Conservation (phyloP, 768 basidiomycete species). For the Plicaturopsis crispa region DNA sequence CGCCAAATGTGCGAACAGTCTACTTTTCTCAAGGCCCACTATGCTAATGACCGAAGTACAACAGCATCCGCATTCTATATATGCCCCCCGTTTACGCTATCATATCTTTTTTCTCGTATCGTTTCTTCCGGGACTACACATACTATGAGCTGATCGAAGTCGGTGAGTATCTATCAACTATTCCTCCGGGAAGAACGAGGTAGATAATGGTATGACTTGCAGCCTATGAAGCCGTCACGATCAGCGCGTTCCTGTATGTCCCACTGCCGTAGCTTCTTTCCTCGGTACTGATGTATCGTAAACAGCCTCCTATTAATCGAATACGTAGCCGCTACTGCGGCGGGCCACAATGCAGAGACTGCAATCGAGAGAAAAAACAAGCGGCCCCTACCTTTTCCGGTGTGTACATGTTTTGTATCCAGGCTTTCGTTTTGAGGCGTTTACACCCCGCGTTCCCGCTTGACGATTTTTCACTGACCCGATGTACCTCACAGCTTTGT, state of each 20-base stretch:
- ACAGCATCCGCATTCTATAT: slow-evolving; percentile 70
- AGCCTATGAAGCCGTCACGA: slow-evolving; percentile 74
- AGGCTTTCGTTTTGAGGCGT: too few relatives aligned
- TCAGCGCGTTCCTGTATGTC: slow-evolving; percentile 81
- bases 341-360: slow-evolving; percentile 51
- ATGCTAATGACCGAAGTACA: not conserved
- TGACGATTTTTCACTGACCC: not conserved
- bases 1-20: slow-evolving; percentile 61
- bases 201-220: too few relatives aligned
- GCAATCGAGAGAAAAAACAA: slow-evolving; percentile 81
- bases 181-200: slow-evolving; percentile 10
- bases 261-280: not conserved
- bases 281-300: slow-evolving; percentile 1
- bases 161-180: slow-evolving; percentile 28
- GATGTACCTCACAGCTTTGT: slow-evolving; percentile 47
- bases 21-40: not conserved
- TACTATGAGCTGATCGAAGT: slow-evolving; percentile 47
- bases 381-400: slow-evolving; percentile 58
- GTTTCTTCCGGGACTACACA: slow-evolving; percentile 74
- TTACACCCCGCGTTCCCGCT: too few relatives aligned
- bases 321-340: slow-evolving; percentile 68
- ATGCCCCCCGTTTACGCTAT: slow-evolving; percentile 81
- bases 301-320: slow-evolving; percentile 72
- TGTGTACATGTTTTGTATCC: slow-evolving; percentile 29
- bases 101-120: slow-evolving; percentile 81